A percentile compares a stretch with the other conserved stretches of the same genome.
Evolutionary conservation across 345 rosid species (phyloP).

Genomic region (Noccaea caerulescens): DNA sequence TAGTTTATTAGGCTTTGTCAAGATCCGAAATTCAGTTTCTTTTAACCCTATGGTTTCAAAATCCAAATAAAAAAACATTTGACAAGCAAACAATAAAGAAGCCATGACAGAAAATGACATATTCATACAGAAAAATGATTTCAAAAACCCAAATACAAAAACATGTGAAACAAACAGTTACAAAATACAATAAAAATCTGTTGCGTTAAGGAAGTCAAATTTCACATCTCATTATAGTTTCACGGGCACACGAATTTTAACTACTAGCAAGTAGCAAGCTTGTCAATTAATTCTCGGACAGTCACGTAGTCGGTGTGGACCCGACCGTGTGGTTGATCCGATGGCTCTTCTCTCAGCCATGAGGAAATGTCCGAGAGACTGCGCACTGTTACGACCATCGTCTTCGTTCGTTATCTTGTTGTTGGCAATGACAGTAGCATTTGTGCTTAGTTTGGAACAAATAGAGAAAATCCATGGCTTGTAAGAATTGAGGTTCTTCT

Average conservation of each 20-base stretch:
- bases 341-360: slow-evolving; percentile 64
- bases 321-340: slow-evolving; percentile 30
- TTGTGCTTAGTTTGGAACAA: slow-evolving; percentile 73
- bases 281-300: not conserved
- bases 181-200: not conserved
- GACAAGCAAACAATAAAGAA: not conserved
- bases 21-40: not conserved
- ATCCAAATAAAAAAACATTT: not conserved
- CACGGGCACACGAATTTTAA: not conserved
- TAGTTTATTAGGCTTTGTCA: slow-evolving; percentile 2
- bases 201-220: not conserved
- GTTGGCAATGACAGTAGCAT: slow-evolving; percentile 53
- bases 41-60: too few species aligned
- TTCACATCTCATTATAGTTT: slow-evolving; percentile 2
- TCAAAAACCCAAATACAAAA: slow-evolving; percentile 9
- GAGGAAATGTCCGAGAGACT: slow-evolving; percentile 77
- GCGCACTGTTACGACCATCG: slow-evolving; percentile 38
- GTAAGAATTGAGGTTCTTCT: slow-evolving; percentile 56
- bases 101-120: not conserved
- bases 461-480: slow-evolving; percentile 72
- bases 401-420: slow-evolving; percentile 31
- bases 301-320: slow-evolving; percentile 21
- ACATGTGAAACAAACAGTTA: not conserved
- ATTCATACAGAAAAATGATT: not conserved
- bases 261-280: slow-evolving; percentile 3